Base-by-base conservation (phyloP, 139 green algal species). In the Nannochloris sp. region DNA sequence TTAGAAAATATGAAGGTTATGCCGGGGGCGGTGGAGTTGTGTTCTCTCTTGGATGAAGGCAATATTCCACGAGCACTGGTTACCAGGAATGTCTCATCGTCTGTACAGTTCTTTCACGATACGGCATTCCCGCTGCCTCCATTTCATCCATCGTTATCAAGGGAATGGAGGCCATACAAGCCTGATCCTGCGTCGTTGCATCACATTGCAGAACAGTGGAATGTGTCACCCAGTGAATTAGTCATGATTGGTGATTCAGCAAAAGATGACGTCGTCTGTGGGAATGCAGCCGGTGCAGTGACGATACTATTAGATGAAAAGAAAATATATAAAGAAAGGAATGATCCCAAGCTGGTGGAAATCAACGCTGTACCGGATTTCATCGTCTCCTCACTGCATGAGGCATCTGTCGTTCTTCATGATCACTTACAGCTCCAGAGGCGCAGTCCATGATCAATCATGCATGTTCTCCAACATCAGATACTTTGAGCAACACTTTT, bases 201-300 rank as follows among this genome's bases (percentile, higher is more conserved):
- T 44, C 84, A 95, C 77, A 94, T 95, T 53, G 87, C 81, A 26
- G 28, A 82, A 20, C 50, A 64, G 12, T 95, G 89, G 89, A 73
- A 80, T 6, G 68, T 92, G 14, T 14, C 43, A 1, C 60, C 81
- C 2, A 23, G 45, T 1, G 66, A 92, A 66, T 62, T 84, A n/a
- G 61, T 94, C 12, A 94, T 95, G 79, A 70, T 95, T 23, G 88
- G 88, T 0, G 88, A 95, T 75, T 81, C 61, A 5, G 70, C 81
- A 17, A 88, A 87, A 53, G 86, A 91, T 45, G 85, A 89, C 63
- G 59, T 89, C 49, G 77, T 88, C 29, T 85, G 77, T 49, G 84
- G 84, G 43, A 91, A 85, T 26, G 61, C 82, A 11, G 87, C 87
- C 4, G 87, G 87, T 3, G 73, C 85, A 17, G 6, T 84, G 14